Percentiles rank a stretch among this genome's conserved stretches.
Evolutionary conservation across 2,329 filamentous ascomycete species (phyloP).

Genomic region (Phaeosphaeria sp.): DNA sequence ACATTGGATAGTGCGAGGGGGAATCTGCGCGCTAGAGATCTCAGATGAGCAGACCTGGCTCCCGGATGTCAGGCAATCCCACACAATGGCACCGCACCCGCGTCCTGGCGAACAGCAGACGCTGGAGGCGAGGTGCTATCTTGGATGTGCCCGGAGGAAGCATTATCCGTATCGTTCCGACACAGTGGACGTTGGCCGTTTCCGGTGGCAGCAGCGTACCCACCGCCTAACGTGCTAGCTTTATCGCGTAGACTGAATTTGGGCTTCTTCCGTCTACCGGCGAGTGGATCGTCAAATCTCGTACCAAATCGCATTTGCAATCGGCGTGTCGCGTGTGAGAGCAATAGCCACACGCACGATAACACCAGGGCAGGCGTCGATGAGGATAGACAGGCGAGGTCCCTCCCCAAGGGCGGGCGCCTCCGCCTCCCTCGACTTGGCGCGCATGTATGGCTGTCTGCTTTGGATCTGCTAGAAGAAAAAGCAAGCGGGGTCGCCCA

Average conservation of each 20-base stretch:
- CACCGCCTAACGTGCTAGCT: neutral
- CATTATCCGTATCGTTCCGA: neutral
- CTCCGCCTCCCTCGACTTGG: neutral
- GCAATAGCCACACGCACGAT: neutral
- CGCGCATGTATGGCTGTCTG: constrained; percentile 3
- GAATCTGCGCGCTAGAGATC: neutral
- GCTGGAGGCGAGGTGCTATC: neutral
- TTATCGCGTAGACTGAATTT: neutral
- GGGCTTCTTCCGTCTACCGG: neutral
- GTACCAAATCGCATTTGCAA: constrained; percentile 11
- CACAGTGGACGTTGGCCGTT: neutral
- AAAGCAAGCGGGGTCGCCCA: constrained; percentile 7
- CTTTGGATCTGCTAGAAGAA: neutral
- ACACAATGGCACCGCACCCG: neutral
- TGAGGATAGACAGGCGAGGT: constrained; percentile 5
- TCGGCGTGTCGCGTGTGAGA: neutral
- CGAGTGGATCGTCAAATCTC: neutral
- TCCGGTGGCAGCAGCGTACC: neutral
- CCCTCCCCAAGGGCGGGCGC: neutral
- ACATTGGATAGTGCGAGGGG: neutral
- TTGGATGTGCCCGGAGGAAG: neutral
- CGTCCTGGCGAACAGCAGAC: neutral
- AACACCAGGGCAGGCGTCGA: constrained; percentile 1
- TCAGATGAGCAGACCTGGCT: neutral
- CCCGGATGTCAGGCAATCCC: neutral